A percentile compares a stretch with the other conserved stretches of the same genome.
phyloP scores from a whole-genome alignment of 345 rosid genomes.

The Brassica carinata region DNA sequence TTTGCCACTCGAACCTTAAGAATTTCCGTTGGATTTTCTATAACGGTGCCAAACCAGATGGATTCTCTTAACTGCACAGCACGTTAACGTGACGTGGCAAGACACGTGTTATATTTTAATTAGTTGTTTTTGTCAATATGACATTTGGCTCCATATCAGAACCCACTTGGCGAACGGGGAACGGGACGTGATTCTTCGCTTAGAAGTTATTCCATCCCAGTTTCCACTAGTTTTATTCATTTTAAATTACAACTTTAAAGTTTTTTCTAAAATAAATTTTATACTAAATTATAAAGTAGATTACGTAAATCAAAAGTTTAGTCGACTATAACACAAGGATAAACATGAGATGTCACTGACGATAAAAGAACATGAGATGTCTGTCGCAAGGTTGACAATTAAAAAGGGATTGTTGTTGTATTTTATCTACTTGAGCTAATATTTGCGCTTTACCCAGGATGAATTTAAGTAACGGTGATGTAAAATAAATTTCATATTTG shows the following conservation, averaged over 20 bases:
- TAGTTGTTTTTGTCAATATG: neutral
- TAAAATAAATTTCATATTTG: too few relatives aligned
- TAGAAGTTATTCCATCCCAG: constrained; percentile 30
- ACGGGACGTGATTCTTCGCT: constrained; percentile 28
- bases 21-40: constrained; percentile 2
- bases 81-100: constrained; percentile 9
- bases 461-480: too few relatives aligned
- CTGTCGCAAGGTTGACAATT: neutral
- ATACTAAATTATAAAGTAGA: neutral
- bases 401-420: neutral
- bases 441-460: too few relatives aligned
- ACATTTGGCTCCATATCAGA: constrained; percentile 22
- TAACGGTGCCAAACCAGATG: constrained; percentile 31
- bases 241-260: neutral
- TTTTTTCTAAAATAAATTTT: neutral
- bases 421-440: neutral
- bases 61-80: constrained; percentile 13
- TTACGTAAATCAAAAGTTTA: neutral
- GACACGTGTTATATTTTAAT: neutral
- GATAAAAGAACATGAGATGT: constrained; percentile 2
- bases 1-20: neutral
- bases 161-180: constrained; percentile 35
- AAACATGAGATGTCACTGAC: constrained; percentile 24
- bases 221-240: constrained; percentile 27
- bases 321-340: neutral